Evolutionary conservation across 2,329 filamentous ascomycete genomes (phyloP).

Genomic region (Scytalidium sp.): DNA sequence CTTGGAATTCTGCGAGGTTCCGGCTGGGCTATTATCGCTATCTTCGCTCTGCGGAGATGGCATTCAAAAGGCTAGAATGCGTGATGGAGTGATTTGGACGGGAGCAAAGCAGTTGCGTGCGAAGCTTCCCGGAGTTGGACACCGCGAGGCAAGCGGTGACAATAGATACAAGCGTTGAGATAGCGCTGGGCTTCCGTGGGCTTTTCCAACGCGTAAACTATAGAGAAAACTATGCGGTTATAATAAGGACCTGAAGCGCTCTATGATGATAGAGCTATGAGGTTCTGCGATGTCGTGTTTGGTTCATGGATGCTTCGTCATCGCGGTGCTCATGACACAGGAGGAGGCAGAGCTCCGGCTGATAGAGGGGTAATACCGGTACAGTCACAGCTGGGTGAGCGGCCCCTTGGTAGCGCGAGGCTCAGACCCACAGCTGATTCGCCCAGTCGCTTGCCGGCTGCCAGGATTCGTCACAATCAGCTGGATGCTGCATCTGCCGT

Average conservation of each 20-base stretch:
- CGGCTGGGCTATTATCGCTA: slow-evolving; percentile 16
- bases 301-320: neutral
- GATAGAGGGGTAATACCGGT: neutral
- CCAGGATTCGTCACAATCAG: neutral
- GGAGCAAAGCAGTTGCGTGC: neutral
- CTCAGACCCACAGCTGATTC: neutral
- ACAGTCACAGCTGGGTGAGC: neutral
- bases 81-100: neutral
- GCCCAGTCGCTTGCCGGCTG: neutral
- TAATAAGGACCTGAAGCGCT: slow-evolving; percentile 1
- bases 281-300: neutral
- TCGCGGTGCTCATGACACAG: neutral
- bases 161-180: neutral
- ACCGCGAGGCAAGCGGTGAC: neutral
- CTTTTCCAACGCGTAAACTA: slow-evolving; percentile 19
- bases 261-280: neutral
- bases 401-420: neutral
- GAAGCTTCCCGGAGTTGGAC: neutral
- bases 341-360: neutral
- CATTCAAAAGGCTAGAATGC: slow-evolving; percentile 28
- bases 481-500: neutral
- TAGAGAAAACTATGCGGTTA: slow-evolving; percentile 21
- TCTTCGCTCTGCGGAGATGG: slow-evolving; percentile 31
- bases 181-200: slow-evolving; percentile 10
- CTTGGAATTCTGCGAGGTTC: slow-evolving; percentile 17